These are phyloP conservation scores for Blastobotrys mokoenaii DNA, from an alignment of 805 yeast genomes.

Conservation along the genomic window DNA sequence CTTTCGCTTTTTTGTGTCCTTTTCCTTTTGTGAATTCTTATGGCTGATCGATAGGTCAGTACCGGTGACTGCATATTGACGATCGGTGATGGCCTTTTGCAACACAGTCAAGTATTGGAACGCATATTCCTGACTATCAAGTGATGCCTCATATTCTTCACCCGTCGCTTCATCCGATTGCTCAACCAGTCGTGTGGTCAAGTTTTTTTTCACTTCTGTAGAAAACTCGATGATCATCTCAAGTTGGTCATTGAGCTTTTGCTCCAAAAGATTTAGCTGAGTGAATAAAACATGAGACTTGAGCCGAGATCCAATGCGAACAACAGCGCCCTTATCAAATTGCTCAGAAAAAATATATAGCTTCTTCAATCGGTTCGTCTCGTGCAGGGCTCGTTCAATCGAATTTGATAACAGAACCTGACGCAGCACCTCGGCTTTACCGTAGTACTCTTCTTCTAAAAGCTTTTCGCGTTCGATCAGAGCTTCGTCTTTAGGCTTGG, in stretches of 20 bases:
- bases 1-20: slow-evolving; percentile 18
- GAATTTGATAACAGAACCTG: slow-evolving; percentile 40
- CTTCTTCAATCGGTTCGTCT: background rate
- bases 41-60: slow-evolving; percentile 20
- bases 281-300: slow-evolving; percentile 14
- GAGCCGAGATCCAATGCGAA: slow-evolving; percentile 6
- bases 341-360: background rate
- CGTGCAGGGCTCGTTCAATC: slow-evolving; percentile 21
- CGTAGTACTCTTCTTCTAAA: slow-evolving; percentile 47
- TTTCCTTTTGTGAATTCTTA: slow-evolving; percentile 13
- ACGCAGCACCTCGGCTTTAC: slow-evolving; percentile 54
- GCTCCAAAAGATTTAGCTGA: slow-evolving; percentile 13
- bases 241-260: slow-evolving; percentile 43
- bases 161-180: slow-evolving; percentile 48
- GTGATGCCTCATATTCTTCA: slow-evolving; percentile 67
- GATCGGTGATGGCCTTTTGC: slow-evolving; percentile 31
- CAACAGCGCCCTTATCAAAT: too few species aligned
- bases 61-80: slow-evolving; percentile 36
- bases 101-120: slow-evolving; percentile 27
- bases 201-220: slow-evolving; percentile 32
- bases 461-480: background rate
- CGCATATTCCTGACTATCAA: slow-evolving; percentile 67
- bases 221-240: slow-evolving; percentile 45
- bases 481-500: background rate
- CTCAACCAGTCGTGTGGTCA: slow-evolving; percentile 47